Percentiles rank a stretch among this genome's conserved stretches.
Evolutionary conservation across 306 rosid genomes (phyloP).

Genomic region (Sesbania bispinosa): DNA sequence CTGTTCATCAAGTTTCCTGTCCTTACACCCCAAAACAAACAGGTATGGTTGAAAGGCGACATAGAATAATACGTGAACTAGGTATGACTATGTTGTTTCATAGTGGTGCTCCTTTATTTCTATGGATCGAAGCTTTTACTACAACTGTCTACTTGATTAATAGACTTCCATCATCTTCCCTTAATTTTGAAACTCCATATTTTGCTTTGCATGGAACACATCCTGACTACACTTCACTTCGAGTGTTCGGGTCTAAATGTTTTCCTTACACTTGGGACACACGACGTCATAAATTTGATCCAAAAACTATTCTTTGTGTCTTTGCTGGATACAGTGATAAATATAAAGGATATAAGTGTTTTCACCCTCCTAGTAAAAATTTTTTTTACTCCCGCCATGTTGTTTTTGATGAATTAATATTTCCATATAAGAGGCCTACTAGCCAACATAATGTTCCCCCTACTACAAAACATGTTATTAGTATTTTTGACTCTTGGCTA

Average conservation of each 20-base stretch:
- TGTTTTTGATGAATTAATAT: not conserved
- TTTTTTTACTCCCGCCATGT: not conserved
- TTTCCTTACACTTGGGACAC: slow-evolving; percentile 5
- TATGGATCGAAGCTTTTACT: too few relatives aligned
- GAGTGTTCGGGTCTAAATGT: not conserved
- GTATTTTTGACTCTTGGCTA: not conserved
- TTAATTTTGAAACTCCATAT: not conserved
- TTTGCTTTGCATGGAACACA: not conserved
- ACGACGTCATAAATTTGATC: not conserved
- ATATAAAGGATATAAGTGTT: not conserved
- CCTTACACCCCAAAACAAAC: too few relatives aligned
- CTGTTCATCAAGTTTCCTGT: too few relatives aligned
- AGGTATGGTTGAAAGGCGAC: too few relatives aligned
- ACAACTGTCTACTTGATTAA: too few relatives aligned
- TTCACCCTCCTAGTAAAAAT: not conserved
- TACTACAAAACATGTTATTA: not conserved
- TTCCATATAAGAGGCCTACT: not conserved
- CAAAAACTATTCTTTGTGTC: not conserved
- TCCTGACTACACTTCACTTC: not conserved
- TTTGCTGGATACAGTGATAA: not conserved
- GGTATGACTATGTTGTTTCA: not conserved
- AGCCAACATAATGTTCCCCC: too few relatives aligned
- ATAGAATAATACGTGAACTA: not conserved
- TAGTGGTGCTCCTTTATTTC: not conserved
- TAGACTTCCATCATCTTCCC: too few relatives aligned